Evolutionary conservation across 2,329 filamentous ascomycete species (phyloP).

Genomic region (Phyllosticta citribraziliensis): DNA sequence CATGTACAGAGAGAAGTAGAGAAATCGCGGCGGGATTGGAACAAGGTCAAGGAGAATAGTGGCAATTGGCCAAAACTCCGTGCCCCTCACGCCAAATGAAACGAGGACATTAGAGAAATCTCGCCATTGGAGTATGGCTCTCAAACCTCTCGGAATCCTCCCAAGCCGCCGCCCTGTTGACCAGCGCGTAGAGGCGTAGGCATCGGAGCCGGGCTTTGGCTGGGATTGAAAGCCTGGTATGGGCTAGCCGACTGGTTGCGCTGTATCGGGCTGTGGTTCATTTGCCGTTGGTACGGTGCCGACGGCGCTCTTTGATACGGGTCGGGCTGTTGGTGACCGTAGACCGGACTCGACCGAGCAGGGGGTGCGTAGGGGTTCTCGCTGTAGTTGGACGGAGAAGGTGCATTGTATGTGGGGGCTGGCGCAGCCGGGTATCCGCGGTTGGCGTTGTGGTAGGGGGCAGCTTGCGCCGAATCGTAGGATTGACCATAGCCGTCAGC

Average conservation of each 20-base stretch:
- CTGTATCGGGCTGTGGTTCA: constrained; percentile 8
- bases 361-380: constrained; percentile 4
- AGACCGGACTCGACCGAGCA: neutral
- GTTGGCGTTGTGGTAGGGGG: neutral
- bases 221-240: constrained; percentile 1
- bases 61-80: neutral
- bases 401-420: constrained; percentile 12
- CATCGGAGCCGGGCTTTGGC: neutral
- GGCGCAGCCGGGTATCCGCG: constrained; percentile 4
- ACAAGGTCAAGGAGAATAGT: neutral
- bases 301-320: neutral
- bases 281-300: neutral
- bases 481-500: neutral
- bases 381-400: constrained; percentile 12
- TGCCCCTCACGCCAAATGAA: neutral
- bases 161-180: neutral
- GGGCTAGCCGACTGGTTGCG: constrained; percentile 11
- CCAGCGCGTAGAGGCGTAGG: neutral
- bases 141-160: neutral
- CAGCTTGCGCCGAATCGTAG: neutral
- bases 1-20: neutral
- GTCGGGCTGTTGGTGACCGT: constrained; percentile 4
- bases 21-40: no score
- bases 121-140: no score
- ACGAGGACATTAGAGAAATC: neutral